A percentile compares a stretch with the other conserved stretches of the same genome.
Evolutionary conservation across 805 yeast species (phyloP).

Genomic region (Candida takata): DNA sequence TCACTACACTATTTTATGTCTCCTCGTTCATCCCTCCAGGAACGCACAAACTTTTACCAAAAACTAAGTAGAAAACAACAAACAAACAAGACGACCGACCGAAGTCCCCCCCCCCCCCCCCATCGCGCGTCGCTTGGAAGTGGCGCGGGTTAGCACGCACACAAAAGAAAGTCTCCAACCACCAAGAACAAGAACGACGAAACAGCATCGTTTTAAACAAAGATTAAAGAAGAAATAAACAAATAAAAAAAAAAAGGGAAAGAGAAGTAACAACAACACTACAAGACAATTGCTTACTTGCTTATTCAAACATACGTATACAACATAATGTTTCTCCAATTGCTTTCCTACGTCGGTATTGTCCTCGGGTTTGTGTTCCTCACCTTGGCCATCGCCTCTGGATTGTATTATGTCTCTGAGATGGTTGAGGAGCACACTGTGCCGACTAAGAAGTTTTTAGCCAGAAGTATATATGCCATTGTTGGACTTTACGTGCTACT

Average conservation of each 20-base stretch:
- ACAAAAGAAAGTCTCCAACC: too few species aligned
- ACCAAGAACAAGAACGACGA: too few species aligned
- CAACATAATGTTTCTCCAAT: conserved; percentile 44
- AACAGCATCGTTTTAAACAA: too few species aligned
- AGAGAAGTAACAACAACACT: not conserved
- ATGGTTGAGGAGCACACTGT: conserved; percentile 90
- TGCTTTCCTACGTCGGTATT: conserved; percentile 55
- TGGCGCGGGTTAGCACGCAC: too few species aligned
- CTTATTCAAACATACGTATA: not conserved
- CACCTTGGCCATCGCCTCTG: conserved; percentile 76
- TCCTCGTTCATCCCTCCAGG: too few species aligned
- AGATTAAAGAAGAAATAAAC: too few species aligned
- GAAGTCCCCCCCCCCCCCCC: too few species aligned
- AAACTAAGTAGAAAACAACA: too few species aligned
- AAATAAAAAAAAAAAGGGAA: not conserved
- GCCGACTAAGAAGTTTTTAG: conserved; percentile 66
- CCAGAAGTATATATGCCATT: conserved; percentile 56
- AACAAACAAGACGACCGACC: too few species aligned
- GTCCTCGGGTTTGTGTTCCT: conserved; percentile 53
- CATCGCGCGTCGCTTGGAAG: too few species aligned
- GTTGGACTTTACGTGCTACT: conserved; percentile 49
- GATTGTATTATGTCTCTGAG: conserved; percentile 85
- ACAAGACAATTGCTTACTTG: not conserved
- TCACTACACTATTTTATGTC: too few species aligned
- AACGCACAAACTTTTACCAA: too few species aligned